Evolutionary conservation across 306 rosid genomes (phyloP).

Genomic region (Prosopis cineraria): DNA sequence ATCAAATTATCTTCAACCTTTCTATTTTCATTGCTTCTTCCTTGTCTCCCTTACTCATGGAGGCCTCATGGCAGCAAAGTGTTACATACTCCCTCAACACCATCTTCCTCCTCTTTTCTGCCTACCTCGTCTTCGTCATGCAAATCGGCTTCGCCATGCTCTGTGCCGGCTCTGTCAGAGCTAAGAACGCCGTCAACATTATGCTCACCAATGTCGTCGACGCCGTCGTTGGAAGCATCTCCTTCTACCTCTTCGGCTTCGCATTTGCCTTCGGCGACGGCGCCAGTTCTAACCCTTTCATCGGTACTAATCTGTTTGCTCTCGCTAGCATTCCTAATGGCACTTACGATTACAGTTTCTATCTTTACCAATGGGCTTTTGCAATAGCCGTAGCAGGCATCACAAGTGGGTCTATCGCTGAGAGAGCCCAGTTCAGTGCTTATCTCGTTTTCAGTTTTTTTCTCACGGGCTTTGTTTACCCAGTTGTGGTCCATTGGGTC

Average conservation of each 20-base stretch:
- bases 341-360: conserved; percentile 68
- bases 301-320: conserved; percentile 36
- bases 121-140: conserved; percentile 79
- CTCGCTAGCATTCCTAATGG: conserved; percentile 48
- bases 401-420: conserved; percentile 80
- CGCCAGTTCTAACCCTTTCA: conserved; percentile 62
- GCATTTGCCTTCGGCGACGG: conserved; percentile 72
- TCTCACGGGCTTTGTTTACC: conserved; percentile 75
- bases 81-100: conserved; percentile 65
- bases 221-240: conserved; percentile 68
- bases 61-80: conserved; percentile 65
- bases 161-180: conserved; percentile 82
- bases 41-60: conserved; percentile 43
- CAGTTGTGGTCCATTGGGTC: conserved; percentile 74
- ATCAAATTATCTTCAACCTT: neutral
- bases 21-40: no score
- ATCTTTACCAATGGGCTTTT: conserved; percentile 82
- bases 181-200: conserved; percentile 52
- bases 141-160: conserved; percentile 88
- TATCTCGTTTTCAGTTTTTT: conserved; percentile 83
- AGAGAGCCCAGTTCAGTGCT: conserved; percentile 66
- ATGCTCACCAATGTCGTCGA: conserved; percentile 78
- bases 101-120: conserved; percentile 63
- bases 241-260: conserved; percentile 83
- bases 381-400: conserved; percentile 84